Evolutionary conservation across 805 yeast genomes (phyloP), one percentile per base, ranked within the genome.

Genomic region (Ogataea parapolymorpha): DNA sequence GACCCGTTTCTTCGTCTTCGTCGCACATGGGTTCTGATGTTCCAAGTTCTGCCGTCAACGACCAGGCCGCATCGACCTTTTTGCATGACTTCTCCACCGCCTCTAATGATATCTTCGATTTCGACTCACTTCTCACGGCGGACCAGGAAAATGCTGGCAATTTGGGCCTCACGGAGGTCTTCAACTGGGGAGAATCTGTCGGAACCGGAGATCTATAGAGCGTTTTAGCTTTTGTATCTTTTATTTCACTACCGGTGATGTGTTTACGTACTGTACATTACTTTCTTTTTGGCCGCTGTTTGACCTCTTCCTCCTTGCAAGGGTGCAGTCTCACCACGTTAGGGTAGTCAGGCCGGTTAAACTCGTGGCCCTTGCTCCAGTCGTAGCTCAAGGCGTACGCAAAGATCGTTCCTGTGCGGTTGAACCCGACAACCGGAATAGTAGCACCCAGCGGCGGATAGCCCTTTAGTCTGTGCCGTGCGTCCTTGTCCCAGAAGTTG

Each of bases 401-500:
- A 62, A 85, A 81, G 9, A 93, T 79, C 24, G 79, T 63, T 39
- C 99, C 99, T 35, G 72, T 80, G 49, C 86, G 72, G 66, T 88
- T 93, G 70, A 91, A 93, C 4, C 80, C 80, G 1, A 89, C 75
- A 27, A 84, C 80, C 0, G 95, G 74, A 39, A 93, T 82, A 0
- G 95, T 72, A 26, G 78, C 75, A 37, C 74, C 75, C 12, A 82
- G 70, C 8, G 77, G 65, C 5, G 95, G 88, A 69, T 79, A 85
- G 25, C 83, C 85, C 65, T 83, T 85, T 51, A 93, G 75, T 54
- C 98, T 75, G 59, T 85, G 95, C 59, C 83, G 80, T 39, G 93
- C 84, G 55, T 88, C 95, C 63, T 87, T 88, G 63, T 93, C 98
- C 99, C 99, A 93, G 68, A 87, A 84, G 55, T 89, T 82, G 68